Evolutionary conservation across 495 filamentous ascomycete genomes (phyloP).

Genomic region (Chaetomium tenue): DNA sequence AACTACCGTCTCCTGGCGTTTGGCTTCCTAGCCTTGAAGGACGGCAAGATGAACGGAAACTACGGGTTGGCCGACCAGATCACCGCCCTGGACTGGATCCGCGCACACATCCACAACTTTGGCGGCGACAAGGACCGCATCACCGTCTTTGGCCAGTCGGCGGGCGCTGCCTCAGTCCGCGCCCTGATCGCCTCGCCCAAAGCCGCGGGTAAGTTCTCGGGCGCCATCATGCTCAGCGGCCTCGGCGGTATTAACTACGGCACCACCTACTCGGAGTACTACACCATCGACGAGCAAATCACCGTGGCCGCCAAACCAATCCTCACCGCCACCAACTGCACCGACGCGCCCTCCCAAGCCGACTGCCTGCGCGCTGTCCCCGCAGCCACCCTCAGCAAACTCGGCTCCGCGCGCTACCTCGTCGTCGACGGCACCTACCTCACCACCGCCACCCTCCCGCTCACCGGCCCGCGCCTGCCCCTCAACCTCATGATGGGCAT

Average conservation of each 20-base stretch:
- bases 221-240: conserved; percentile 51
- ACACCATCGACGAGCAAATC: conserved; percentile 47
- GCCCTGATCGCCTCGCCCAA: conserved; percentile 55
- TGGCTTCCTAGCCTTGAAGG: conserved; percentile 54
- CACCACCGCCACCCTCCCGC: conserved; percentile 35
- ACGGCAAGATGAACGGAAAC: conserved; percentile 54
- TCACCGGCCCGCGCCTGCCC: conserved; percentile 34
- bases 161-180: conserved; percentile 53
- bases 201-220: conserved; percentile 49
- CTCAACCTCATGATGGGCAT: conserved; percentile 48
- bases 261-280: conserved; percentile 48
- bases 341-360: conserved; percentile 41
- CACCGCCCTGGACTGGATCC: conserved; percentile 62
- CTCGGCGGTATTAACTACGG: conserved; percentile 50
- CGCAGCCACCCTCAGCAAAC: conserved; percentile 32
- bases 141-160: conserved; percentile 57
- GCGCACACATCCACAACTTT: conserved; percentile 58
- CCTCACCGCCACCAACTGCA: conserved; percentile 44
- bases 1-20: conserved; percentile 65
- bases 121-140: conserved; percentile 61
- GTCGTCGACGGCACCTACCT: conserved; percentile 51
- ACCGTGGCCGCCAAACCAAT: conserved; percentile 41
- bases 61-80: conserved; percentile 58
- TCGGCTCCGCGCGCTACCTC: conserved; percentile 40
- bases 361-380: conserved; percentile 49